Evolutionary conservation across 2,329 filamentous ascomycete genomes (phyloP).

Genomic region (Fusarium nodosum): DNA sequence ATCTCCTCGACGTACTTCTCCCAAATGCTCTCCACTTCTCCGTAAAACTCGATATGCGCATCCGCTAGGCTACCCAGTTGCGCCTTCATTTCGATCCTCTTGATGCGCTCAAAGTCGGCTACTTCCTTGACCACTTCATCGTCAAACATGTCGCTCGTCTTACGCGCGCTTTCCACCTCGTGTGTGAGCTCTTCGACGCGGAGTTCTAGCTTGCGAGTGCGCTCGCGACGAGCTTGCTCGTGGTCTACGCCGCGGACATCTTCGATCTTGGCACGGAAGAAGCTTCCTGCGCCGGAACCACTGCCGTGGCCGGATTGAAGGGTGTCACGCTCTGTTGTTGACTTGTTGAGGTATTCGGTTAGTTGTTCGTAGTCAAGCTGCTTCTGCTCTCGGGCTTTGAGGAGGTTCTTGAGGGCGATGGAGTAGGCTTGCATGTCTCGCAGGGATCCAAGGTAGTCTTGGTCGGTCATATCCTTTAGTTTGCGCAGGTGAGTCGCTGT

Average conservation of each 20-base stretch:
- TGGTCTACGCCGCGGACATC: conserved; percentile 97
- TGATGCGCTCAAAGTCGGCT: conserved; percentile 95
- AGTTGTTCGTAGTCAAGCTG: conserved; percentile 97
- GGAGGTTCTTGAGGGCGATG: conserved; percentile 83
- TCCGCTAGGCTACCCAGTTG: conserved; percentile 87
- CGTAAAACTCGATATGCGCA: conserved; percentile 89
- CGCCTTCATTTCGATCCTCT: conserved; percentile 89
- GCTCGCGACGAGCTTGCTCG: conserved; percentile 88
- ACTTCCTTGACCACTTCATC: conserved; percentile 96
- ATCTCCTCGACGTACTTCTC: conserved; percentile 90
- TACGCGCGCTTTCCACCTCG: conserved; percentile 89
- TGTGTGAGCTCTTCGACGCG: conserved; percentile 91
- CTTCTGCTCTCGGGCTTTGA: conserved; percentile 96
- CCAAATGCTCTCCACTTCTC: conserved; percentile 84
- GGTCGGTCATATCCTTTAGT: conserved; percentile 93
- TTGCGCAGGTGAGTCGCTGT: conserved; percentile 81
- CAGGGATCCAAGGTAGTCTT: conserved; percentile 92
- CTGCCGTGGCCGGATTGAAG: conserved; percentile 73
- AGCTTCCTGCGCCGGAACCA: conserved; percentile 81
- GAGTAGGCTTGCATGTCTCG: conserved; percentile 98
- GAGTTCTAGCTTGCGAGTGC: conserved; percentile 89
- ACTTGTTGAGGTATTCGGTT: conserved; percentile 95
- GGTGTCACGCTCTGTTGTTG: conserved; percentile 85
- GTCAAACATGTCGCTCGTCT: conserved; percentile 91
- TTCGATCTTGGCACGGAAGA: conserved; percentile 94